Base-by-base conservation (phyloP, 164 flowering plant genomes). In the Brasenia schreberi region DNA sequence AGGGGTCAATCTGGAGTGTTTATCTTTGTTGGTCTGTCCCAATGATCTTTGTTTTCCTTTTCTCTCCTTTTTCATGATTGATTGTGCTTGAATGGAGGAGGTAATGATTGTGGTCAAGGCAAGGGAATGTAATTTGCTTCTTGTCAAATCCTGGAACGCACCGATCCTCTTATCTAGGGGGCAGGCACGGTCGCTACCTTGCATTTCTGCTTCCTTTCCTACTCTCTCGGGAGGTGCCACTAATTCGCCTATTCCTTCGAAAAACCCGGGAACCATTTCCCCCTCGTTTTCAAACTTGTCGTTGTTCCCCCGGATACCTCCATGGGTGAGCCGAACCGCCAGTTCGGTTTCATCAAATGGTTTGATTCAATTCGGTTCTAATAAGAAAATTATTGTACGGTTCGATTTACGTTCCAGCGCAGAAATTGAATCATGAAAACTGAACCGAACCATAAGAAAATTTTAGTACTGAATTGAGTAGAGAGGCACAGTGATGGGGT, bases 91-190 rank as follows among this genome's bases (percentile, higher is more conserved):
- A n/a, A 49, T 4, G 63, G 63, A 12, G 18, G 33, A 18, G 63
- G 18, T 61, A 61, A 49, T 49, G 63, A 23, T 61, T 61, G 10
- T 10, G 12, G 63, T n/a, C 33, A 61, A 23, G 33, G 17, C 19
- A 23, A 61, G 18, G 18, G 63, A 61, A 23, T 11, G 63, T n/a
- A 33, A 1, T 33, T 33, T 33, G 39, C 39, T 33, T 33, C 2
- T 33, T 33, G 39, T 33, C 39, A 33, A 33, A 33, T 33, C 39
- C 39, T 33, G 39, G 4, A 9, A 23, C 10, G 63, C 12, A 18
- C 17, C 5, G 63, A 61, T 61, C 63, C 63, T 61, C 33, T n/a
- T 10, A 60, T 60, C 17, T 61, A 9, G 63, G 63, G 63, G 63
- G n/a, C 63, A 7, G 33, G 27, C 63, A 61, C 18, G 56, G 16